These are phyloP conservation scores for Corrigiola litoralis DNA, from an alignment of 179 eudicot genomes.

Conservation along the genomic window DNA sequence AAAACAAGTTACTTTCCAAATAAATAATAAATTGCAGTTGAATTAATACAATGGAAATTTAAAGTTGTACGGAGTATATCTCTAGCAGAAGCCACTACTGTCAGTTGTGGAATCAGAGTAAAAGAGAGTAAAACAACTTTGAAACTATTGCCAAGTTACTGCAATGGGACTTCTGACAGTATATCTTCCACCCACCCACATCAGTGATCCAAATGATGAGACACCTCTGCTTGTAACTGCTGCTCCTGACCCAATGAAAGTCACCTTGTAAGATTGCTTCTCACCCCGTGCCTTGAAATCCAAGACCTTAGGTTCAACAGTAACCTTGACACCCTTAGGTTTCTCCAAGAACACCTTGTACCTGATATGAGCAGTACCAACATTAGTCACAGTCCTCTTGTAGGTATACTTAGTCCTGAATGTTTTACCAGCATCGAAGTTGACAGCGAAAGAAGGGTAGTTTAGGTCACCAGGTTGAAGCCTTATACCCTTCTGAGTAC, in stretches of 20 bases:
- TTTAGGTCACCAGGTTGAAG: slow-evolving; percentile 54
- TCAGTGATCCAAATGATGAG: slow-evolving; percentile 48
- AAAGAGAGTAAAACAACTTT: background rate
- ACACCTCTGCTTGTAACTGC: slow-evolving; percentile 13
- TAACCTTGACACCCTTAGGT: slow-evolving; percentile 47
- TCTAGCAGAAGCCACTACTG: slow-evolving; percentile 1
- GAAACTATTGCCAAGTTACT: slow-evolving; percentile 40
- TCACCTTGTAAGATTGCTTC: slow-evolving; percentile 50
- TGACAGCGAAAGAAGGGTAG: slow-evolving; percentile 66
- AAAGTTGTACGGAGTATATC: background rate
- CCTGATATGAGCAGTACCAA: slow-evolving; percentile 37
- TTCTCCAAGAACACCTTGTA: slow-evolving; percentile 39
- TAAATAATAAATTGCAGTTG: slow-evolving; percentile 5
- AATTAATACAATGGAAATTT: slow-evolving; percentile 5
- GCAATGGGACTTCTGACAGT: slow-evolving; percentile 67
- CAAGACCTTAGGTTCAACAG: slow-evolving; percentile 44
- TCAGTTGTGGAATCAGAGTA: background rate
- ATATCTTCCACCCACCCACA: slow-evolving; percentile 39
- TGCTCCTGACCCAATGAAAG: slow-evolving; percentile 32
- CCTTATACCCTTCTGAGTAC: slow-evolving; percentile 2
- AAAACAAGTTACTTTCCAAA: too few species aligned
- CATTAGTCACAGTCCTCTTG: slow-evolving; percentile 64
- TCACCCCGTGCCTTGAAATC: slow-evolving; percentile 39
- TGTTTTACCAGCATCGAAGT: slow-evolving; percentile 23
- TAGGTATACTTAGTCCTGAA: slow-evolving; percentile 26